Evolutionary conservation across 352 stramenopile genomes (phyloP), one percentile per base, ranked within the genome.

Genomic region (Pythium pyrilobum): DNA sequence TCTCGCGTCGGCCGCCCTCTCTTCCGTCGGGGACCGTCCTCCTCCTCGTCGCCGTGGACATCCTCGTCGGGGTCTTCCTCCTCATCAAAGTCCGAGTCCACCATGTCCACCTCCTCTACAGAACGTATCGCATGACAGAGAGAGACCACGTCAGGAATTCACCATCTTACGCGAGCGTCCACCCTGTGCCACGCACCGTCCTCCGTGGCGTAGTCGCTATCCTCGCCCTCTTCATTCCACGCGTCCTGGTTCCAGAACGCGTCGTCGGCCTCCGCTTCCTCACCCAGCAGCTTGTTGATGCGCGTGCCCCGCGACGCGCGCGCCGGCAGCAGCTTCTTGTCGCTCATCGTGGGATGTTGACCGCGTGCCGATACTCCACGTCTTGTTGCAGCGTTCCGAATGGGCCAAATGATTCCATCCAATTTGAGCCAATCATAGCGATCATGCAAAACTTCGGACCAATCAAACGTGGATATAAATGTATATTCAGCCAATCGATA

Each of bases 161-260:
- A 3, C 4, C 25, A 37, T 9, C 7, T 41, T 25, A 31, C 42
- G 21, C 16, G 21, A 46, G 39, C 5, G 23, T 34, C 13, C 36
- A 39, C 21, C n/a, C 27, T 34, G n/a, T 53, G 21, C 24, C 8
- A 42, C 59, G 23, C 37, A 92, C 84, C 84, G 70, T 81, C 85
- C 75, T 96, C 87, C 1, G 80, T 93, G 18, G 77, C 87, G 67
- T 95, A 96, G 58, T 96, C 87, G 12, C 79, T 85, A 64, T 91
- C 81, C 39, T 93, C 78, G 23, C 66, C 85, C 25, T 90, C 81
- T 51, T 95, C 87, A 29, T 78, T 67, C 87, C 87, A 96, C 20
- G 80, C 87, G 7, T 77, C 62, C 67, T 96, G 85, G 10, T 74
- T 72, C 87, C 87, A 96, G 62, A 96, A 96, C 18, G 80, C 77